Conservation (phyloP, 139 green algal genomes). For the Yamagishiella unicocca region DNA sequence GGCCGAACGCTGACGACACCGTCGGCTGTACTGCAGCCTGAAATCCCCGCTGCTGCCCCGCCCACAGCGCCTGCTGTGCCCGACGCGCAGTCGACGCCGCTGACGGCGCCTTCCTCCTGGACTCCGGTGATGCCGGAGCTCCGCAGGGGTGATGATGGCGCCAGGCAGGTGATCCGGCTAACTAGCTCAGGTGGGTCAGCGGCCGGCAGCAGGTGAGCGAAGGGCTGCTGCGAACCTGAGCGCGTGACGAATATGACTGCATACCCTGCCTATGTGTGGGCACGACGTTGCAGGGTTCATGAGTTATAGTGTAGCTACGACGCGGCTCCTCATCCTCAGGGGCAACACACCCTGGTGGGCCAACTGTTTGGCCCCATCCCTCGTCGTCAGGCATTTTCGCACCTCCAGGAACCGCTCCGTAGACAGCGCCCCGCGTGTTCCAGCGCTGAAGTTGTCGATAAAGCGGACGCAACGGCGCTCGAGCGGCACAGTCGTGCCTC, state of each 20-base stretch:
- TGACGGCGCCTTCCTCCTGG: too few relatives aligned
- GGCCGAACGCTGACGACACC: slow-evolving; percentile 10
- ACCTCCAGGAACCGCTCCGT: slow-evolving; percentile 88
- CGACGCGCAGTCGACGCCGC: not conserved
- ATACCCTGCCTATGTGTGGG: slow-evolving; percentile 81
- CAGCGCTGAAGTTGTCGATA: slow-evolving; percentile 98
- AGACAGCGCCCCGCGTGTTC: slow-evolving; percentile 89
- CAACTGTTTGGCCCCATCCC: too few relatives aligned
- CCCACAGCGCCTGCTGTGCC: not conserved
- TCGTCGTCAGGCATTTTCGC: too few relatives aligned
- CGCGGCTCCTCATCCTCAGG: too few relatives aligned
- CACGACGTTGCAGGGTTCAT: not conserved
- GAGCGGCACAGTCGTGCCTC: slow-evolving; percentile 96
- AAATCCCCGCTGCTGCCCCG: not conserved
- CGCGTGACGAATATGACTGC: slow-evolving; percentile 94
- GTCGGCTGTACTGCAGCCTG: not conserved
- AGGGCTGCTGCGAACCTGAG: slow-evolving; percentile 87
- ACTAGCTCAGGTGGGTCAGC: slow-evolving; percentile 43
- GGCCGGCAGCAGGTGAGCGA: slow-evolving; percentile 67
- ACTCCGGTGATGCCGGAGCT: not conserved
- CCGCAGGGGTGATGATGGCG: not conserved
- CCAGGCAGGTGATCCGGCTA: slow-evolving; percentile 22
- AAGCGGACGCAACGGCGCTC: slow-evolving; percentile 94
- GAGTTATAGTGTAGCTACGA: too few relatives aligned
- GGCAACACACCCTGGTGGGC: too few relatives aligned